Percentiles rank a stretch among this genome's conserved stretches.
Evolutionary conservation across 176 grass and related monocot genomes (phyloP).

Genomic region (Eragrostis nindensis): DNA sequence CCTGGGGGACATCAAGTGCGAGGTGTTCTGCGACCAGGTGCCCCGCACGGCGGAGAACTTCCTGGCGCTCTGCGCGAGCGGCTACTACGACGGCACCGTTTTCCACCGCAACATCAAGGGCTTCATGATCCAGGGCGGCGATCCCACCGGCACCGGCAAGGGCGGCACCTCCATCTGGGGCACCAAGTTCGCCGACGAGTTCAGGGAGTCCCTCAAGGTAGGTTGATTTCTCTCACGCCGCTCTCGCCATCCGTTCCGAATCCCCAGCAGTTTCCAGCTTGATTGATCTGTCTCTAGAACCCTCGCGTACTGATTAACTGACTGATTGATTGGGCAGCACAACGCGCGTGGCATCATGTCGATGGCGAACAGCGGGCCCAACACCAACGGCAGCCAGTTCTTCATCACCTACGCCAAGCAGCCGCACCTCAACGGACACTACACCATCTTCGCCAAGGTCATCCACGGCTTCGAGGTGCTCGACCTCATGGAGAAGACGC

Average conservation of each 20-base stretch:
- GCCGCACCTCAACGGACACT: constrained; percentile 95
- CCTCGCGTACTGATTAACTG: background rate
- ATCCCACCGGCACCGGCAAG: constrained; percentile 90
- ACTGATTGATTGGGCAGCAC: constrained; percentile 49
- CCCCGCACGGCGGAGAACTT: constrained; percentile 90
- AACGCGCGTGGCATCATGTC: constrained; percentile 78
- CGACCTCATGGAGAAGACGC: constrained; percentile 98
- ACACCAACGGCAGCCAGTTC: constrained; percentile 99
- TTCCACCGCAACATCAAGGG: constrained; percentile 99
- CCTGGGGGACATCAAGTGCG: constrained; percentile 98
- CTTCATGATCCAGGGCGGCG: constrained; percentile 98
- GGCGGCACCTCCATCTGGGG: constrained; percentile 89
- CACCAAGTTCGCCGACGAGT: constrained; percentile 90
- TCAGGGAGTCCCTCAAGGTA: constrained; percentile 91
- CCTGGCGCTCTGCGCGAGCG: constrained; percentile 84
- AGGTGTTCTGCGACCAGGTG: constrained; percentile 92
- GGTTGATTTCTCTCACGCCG: background rate
- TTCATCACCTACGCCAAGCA: constrained; percentile 93
- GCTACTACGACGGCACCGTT: constrained; percentile 92
- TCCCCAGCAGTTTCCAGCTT: background rate
- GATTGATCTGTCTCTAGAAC: background rate
- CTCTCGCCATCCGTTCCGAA: background rate
- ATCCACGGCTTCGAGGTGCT: constrained; percentile 98
- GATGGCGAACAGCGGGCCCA: constrained; percentile 91
- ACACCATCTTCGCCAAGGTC: constrained; percentile 97